Conservation (phyloP, 805 yeast species). For the Candida morakotiae region DNA sequence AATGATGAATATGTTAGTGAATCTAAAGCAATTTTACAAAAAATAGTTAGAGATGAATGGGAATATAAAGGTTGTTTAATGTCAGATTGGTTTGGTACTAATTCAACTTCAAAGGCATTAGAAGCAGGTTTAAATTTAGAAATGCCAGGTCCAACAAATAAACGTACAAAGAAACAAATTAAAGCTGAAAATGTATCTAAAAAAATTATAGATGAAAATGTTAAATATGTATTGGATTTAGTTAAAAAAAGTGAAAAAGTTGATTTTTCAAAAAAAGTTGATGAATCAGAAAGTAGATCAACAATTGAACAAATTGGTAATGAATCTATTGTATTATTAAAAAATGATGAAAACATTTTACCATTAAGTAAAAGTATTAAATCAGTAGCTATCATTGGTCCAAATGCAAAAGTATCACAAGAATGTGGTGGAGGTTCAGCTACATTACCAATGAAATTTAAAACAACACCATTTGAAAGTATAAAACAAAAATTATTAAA, state of each 20-base stretch:
- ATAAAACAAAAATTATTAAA: slow-evolving; percentile 13
- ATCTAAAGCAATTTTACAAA: slow-evolving; percentile 17
- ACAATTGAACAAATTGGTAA: slow-evolving; percentile 18
- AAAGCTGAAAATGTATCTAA: slow-evolving; percentile 20
- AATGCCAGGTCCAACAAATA: slow-evolving; percentile 30
- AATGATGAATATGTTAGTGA: slow-evolving; percentile 29
- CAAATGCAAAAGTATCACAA: slow-evolving; percentile 25
- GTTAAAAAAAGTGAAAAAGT: slow-evolving; percentile 18
- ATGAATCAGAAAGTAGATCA: slow-evolving; percentile 19
- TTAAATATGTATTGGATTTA: slow-evolving; percentile 21
- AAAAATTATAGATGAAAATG: slow-evolving; percentile 26
- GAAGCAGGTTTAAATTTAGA: slow-evolving; percentile 29
- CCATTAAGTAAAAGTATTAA: slow-evolving; percentile 29
- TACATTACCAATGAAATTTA: slow-evolving; percentile 20
- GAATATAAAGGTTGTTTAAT: slow-evolving; percentile 28
- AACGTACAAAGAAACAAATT: slow-evolving; percentile 15
- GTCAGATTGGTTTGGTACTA: slow-evolving; percentile 33
- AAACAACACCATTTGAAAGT: slow-evolving; percentile 22
- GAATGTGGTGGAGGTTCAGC: slow-evolving; percentile 34
- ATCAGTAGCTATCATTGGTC: slow-evolving; percentile 29
- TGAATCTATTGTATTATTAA: slow-evolving; percentile 26
- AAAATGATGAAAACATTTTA: slow-evolving; percentile 22
- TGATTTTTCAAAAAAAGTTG: slow-evolving; percentile 18
- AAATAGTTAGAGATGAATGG: slow-evolving; percentile 27
- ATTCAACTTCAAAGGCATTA: slow-evolving; percentile 22